phyloP scores from a whole-genome alignment of 805 yeast species.

The Saccharomyces jurei region DNA sequence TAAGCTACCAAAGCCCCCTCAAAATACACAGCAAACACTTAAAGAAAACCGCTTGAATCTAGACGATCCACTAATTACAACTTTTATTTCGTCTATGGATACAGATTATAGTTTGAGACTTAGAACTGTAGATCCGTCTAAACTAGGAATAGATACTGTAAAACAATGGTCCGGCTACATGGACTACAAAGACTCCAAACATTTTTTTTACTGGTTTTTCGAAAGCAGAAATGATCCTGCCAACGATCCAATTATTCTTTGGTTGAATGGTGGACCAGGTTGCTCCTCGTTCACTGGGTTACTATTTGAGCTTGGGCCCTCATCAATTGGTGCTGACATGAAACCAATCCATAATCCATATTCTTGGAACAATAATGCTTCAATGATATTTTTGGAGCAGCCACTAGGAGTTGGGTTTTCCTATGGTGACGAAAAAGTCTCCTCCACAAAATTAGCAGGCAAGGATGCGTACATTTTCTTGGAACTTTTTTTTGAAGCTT shows the following conservation, averaged over 20 bases:
- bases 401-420: conserved; percentile 93
- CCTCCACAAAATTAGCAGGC: conserved; percentile 74
- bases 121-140: conserved; percentile 21
- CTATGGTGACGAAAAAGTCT: conserved; percentile 54
- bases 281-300: conserved; percentile 88
- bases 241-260: conserved; percentile 74
- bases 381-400: conserved; percentile 86
- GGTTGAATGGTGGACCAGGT: conserved; percentile 97
- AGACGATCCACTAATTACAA: background rate
- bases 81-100: conserved; percentile 9
- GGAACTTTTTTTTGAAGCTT: conserved; percentile 72
- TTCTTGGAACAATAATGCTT: conserved; percentile 89
- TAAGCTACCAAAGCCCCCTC: conserved; percentile 4
- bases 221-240: conserved; percentile 84
- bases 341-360: conserved; percentile 71
- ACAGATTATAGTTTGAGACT: conserved; percentile 18
- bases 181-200: conserved; percentile 70
- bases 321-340: conserved; percentile 55
- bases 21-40: conserved; percentile 5
- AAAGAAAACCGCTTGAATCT: background rate
- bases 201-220: conserved; percentile 88
- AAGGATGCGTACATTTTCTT: conserved; percentile 80
- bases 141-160: conserved; percentile 68
- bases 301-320: conserved; percentile 87
- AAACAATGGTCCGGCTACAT: conserved; percentile 79